phyloP scores from a whole-genome alignment of 2,329 filamentous ascomycete species.

The Metarhizium anisopliae region DNA sequence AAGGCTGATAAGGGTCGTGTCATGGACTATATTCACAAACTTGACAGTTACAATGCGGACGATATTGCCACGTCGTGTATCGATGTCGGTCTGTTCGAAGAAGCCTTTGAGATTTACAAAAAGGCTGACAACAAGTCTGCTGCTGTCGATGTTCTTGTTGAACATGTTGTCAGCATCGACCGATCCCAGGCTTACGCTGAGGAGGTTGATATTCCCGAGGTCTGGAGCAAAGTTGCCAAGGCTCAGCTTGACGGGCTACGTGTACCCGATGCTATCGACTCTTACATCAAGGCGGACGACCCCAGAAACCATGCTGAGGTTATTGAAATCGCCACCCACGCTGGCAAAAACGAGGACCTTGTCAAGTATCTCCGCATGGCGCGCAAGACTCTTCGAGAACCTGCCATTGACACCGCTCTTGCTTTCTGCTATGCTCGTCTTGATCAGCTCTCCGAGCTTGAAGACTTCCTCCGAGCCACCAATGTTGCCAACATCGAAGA shows the following conservation, averaged over 20 bases:
- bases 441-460: conserved; percentile 83
- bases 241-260: conserved; percentile 94
- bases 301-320: conserved; percentile 91
- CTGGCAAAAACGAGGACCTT: conserved; percentile 95
- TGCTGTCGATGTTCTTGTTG: conserved; percentile 85
- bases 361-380: conserved; percentile 97
- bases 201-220: conserved; percentile 84
- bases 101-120: conserved; percentile 98
- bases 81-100: conserved; percentile 88
- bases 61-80: conserved; percentile 92
- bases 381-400: conserved; percentile 90
- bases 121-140: conserved; percentile 85
- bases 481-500: conserved; percentile 96
- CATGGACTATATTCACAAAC: conserved; percentile 91
- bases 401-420: conserved; percentile 84
- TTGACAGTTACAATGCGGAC: conserved; percentile 81
- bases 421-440: conserved; percentile 91
- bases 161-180: conserved; percentile 96
- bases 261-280: conserved; percentile 86
- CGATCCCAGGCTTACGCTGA: conserved; percentile 93
- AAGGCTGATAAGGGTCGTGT: conserved; percentile 93
- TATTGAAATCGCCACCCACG: conserved; percentile 89
- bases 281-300: conserved; percentile 92
- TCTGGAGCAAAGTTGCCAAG: conserved; percentile 98
- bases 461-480: conserved; percentile 87